A percentile compares a stretch with the other conserved stretches of the same genome.
These are phyloP conservation scores for Mimosa bimucronata DNA, from an alignment of 306 rosid species.

Conservation along the genomic window DNA sequence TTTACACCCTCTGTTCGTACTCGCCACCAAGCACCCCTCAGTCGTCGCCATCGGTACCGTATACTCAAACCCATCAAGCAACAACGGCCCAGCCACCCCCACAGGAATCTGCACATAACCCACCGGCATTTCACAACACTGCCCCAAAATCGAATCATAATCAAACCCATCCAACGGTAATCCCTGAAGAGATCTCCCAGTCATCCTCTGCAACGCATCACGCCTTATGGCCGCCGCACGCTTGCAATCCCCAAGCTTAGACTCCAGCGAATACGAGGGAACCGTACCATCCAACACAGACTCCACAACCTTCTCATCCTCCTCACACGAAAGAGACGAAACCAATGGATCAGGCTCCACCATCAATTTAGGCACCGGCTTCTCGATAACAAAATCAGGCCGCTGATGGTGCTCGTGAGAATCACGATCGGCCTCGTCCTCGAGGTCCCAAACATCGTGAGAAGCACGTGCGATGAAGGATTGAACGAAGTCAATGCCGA, in stretches of 20 bases:
- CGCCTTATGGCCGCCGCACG: conserved; percentile 81
- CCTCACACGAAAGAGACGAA: conserved; percentile 26
- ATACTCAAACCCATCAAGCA: conserved; percentile 71
- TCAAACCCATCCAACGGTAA: conserved; percentile 81
- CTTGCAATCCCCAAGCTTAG: conserved; percentile 64
- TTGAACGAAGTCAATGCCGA: conserved; percentile 77
- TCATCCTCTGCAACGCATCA: conserved; percentile 68
- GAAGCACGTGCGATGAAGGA: conserved; percentile 65
- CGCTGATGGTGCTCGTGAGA: not conserved
- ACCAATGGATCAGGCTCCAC: conserved; percentile 21
- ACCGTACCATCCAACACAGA: conserved; percentile 56
- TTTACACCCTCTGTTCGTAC: conserved; percentile 90
- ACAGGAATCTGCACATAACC: conserved; percentile 90
- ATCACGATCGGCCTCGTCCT: conserved; percentile 23
- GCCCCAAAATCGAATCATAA: conserved; percentile 83
- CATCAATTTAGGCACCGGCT: conserved; percentile 14
- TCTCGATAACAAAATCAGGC: conserved; percentile 7
- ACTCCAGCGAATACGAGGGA: conserved; percentile 79
- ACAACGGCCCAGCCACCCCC: conserved; percentile 89
- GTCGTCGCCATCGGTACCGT: conserved; percentile 95
- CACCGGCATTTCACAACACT: conserved; percentile 96
- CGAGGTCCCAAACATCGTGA: conserved; percentile 58
- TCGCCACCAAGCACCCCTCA: conserved; percentile 91
- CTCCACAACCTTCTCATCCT: conserved; percentile 58
- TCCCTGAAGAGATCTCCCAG: conserved; percentile 69